Conservation (phyloP, 1,284 basidiomycete species). For the Anthracocystis setariae region DNA sequence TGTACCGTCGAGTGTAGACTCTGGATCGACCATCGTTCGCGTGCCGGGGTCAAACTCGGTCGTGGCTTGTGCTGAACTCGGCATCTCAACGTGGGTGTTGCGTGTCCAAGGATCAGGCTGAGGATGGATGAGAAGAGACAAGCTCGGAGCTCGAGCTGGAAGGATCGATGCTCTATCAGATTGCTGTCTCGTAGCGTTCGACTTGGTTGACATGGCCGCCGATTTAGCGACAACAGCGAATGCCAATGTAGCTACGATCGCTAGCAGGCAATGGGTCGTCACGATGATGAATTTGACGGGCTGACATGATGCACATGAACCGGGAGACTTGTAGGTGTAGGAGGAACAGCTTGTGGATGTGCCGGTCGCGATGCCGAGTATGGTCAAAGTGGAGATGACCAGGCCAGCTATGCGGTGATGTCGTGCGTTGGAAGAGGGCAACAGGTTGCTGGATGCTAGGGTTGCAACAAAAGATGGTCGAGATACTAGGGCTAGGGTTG, state of each 20-base stretch:
- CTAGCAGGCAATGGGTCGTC: background rate
- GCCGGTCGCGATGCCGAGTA: background rate
- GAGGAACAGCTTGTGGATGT: conserved; percentile 2
- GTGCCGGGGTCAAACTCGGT: background rate
- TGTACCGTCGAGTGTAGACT: background rate
- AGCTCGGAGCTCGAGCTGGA: conserved; percentile 12
- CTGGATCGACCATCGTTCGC: background rate
- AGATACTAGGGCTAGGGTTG: background rate
- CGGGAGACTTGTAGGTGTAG: background rate
- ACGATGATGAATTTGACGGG: conserved; percentile 10
- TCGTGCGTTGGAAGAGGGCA: background rate
- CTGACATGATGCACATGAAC: conserved; percentile 1
- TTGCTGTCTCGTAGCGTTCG: background rate
- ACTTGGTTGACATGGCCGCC: background rate
- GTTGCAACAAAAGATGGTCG: conserved; percentile 2
- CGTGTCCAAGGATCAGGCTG: conserved; percentile 27
- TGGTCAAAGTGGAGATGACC: background rate
- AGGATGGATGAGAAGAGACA: conserved; percentile 31
- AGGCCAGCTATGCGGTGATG: background rate
- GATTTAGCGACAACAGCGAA: background rate
- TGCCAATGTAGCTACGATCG: conserved; percentile 1
- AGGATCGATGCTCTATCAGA: conserved; percentile 1
- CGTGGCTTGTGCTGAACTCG: background rate
- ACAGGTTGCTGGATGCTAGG: background rate
- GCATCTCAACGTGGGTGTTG: conserved; percentile 15